Conservation (phyloP, 1,139 yeast species). For the Blastobotrys arbuscula region DNA sequence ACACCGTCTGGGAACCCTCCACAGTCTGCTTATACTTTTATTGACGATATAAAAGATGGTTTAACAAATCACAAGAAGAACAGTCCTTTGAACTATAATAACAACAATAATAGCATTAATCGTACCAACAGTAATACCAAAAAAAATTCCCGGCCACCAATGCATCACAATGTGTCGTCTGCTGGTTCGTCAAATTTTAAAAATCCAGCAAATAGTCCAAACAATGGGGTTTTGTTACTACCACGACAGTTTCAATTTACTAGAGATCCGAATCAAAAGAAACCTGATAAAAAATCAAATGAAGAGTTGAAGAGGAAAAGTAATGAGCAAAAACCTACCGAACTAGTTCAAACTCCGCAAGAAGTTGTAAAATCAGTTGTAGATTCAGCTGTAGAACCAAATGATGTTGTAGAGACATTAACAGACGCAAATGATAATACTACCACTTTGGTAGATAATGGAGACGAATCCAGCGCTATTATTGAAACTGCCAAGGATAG, state of each 20-base stretch:
- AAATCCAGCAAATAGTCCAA: constrained; percentile 14
- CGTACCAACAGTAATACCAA: background rate
- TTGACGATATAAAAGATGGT: too few relatives aligned
- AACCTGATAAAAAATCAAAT: background rate
- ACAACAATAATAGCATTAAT: too few relatives aligned
- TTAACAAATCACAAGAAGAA: too few relatives aligned
- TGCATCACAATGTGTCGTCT: constrained; percentile 2
- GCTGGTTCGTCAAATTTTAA: constrained; percentile 1
- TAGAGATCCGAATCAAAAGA: background rate
- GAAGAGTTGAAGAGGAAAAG: too few relatives aligned
- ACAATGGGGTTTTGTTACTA: constrained; percentile 28
- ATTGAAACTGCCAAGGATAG: background rate
- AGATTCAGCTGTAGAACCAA: background rate
- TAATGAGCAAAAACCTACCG: too few relatives aligned
- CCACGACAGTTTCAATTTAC: constrained; percentile 30
- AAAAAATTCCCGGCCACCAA: background rate
- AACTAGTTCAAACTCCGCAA: background rate
- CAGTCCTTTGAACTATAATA: too few relatives aligned
- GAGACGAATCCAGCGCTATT: background rate
- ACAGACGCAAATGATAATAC: background rate
- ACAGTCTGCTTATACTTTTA: too few relatives aligned
- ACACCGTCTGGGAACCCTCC: too few relatives aligned
- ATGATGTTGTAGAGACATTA: background rate
- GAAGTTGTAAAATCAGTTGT: background rate
- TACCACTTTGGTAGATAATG: background rate